Evolutionary conservation across 2,329 filamentous ascomycete species (phyloP).

Genomic region (Mollisia scopiformis): DNA sequence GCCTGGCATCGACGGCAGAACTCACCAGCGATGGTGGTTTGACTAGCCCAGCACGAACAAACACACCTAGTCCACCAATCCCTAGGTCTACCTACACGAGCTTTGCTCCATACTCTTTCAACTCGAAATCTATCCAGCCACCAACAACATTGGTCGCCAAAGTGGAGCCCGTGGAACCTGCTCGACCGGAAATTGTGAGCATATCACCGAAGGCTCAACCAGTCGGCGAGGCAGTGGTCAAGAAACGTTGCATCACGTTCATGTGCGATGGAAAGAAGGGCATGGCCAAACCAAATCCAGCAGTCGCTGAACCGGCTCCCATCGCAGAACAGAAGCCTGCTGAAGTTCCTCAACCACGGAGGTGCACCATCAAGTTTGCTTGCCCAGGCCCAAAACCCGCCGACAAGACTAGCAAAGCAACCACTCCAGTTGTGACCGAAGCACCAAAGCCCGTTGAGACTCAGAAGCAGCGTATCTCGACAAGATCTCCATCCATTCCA

Average conservation of each 20-base stretch:
- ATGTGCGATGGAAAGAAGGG: slow-evolving; percentile 70
- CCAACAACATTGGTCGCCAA: slow-evolving; percentile 14
- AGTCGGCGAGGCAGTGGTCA: slow-evolving; percentile 65
- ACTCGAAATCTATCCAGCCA: slow-evolving; percentile 21
- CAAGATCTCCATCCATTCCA: slow-evolving; percentile 32
- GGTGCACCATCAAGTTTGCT: slow-evolving; percentile 73
- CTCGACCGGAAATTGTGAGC: slow-evolving; percentile 18
- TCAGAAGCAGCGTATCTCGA: slow-evolving; percentile 17
- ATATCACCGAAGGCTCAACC: slow-evolving; percentile 50
- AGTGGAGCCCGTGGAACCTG: slow-evolving; percentile 12
- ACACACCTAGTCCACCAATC: slow-evolving; percentile 85
- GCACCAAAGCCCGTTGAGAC: slow-evolving; percentile 22
- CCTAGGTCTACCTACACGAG: slow-evolving; percentile 56
- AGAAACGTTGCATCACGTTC: slow-evolving; percentile 91
- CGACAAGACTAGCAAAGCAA: slow-evolving; percentile 35
- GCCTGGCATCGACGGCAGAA: slow-evolving; percentile 82
- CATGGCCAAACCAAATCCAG: slow-evolving; percentile 43
- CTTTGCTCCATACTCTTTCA: slow-evolving; percentile 33
- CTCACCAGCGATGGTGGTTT: slow-evolving; percentile 93
- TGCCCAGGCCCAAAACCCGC: slow-evolving; percentile 60
- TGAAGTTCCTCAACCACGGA: slow-evolving; percentile 48
- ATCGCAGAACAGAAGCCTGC: slow-evolving; percentile 37
- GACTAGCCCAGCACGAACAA: slow-evolving; percentile 86
- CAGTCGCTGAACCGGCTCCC: slow-evolving; percentile 38
- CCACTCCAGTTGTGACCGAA: slow-evolving; percentile 4